Evolutionary conservation across 495 filamentous ascomycete genomes (phyloP).

Genomic region (Cercophora newfieldiana): DNA sequence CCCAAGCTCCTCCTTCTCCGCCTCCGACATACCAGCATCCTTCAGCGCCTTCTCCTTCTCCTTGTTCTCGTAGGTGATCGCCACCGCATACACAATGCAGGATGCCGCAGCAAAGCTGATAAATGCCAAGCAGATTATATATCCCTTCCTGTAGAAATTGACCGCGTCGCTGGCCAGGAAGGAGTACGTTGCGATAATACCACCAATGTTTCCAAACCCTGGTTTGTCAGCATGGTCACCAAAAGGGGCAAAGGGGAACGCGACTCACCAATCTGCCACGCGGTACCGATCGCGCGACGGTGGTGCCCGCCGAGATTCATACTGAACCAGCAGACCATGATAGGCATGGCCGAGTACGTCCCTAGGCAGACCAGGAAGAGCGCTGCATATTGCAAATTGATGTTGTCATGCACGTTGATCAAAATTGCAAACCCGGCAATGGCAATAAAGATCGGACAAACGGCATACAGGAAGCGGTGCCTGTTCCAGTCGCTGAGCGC

Average conservation of each 20-base stretch:
- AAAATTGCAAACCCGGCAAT: constrained; percentile 75
- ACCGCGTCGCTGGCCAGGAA: constrained; percentile 75
- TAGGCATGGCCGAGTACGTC: constrained; percentile 72
- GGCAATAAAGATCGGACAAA: constrained; percentile 62
- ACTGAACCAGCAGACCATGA: constrained; percentile 89
- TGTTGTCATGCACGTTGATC: constrained; percentile 57
- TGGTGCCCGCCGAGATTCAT: constrained; percentile 92
- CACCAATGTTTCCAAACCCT: constrained; percentile 88
- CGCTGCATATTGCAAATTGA: constrained; percentile 65
- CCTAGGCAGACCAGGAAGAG: constrained; percentile 71
- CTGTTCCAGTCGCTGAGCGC: constrained; percentile 63
- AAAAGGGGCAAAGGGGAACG: neutral
- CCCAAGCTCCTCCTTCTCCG: constrained; percentile 72
- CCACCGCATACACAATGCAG: constrained; percentile 61
- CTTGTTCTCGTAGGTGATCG: constrained; percentile 64
- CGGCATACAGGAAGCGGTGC: constrained; percentile 75
- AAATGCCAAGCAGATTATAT: constrained; percentile 76
- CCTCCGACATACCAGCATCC: constrained; percentile 62
- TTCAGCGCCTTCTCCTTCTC: constrained; percentile 54
- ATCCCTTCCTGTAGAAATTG: constrained; percentile 65
- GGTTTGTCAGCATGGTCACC: neutral
- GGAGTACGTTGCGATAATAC: constrained; percentile 84
- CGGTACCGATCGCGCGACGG: constrained; percentile 75
- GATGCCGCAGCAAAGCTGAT: constrained; percentile 62
- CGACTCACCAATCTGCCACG: constrained; percentile 70